Evolutionary conservation across 768 basidiomycete species (phyloP).

Genomic region (Boletus rubroflammeus): DNA sequence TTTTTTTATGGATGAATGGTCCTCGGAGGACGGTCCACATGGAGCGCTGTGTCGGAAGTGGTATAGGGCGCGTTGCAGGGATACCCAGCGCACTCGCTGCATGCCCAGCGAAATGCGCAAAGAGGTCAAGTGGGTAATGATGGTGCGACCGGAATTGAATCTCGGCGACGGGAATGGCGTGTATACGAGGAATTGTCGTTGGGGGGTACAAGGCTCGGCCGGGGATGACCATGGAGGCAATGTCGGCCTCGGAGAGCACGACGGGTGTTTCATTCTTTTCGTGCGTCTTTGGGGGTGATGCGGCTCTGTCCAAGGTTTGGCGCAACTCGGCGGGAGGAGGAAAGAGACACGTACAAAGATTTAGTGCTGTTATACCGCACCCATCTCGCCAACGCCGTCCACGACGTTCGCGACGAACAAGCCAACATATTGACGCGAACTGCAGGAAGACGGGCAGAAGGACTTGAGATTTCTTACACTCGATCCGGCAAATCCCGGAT

Average conservation of each 20-base stretch:
- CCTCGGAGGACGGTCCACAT: conserved; percentile 83
- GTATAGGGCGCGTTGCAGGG: conserved; percentile 60
- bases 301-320: conserved; percentile 1
- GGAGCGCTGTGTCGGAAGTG: conserved; percentile 69
- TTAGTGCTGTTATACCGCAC: conserved; percentile 14
- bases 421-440: conserved; percentile 29
- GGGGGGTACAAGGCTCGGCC: conserved; percentile 58
- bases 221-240: conserved; percentile 54
- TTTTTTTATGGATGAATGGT: conserved; percentile 91
- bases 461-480: neutral
- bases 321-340: neutral
- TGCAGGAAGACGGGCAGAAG: neutral
- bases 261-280: conserved; percentile 4
- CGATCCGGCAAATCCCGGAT: conserved; percentile 21
- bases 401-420: conserved; percentile 17
- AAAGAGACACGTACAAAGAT: conserved; percentile 12
- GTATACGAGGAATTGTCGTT: conserved; percentile 54
- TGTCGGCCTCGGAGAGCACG: conserved; percentile 36
- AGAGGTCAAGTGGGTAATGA: conserved; percentile 64
- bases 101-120: conserved; percentile 79
- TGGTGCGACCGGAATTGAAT: conserved; percentile 83
- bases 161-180: conserved; percentile 72
- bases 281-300: conserved; percentile 1
- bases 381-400: conserved; percentile 21
- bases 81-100: conserved; percentile 84